Evolutionary conservation across 768 basidiomycete genomes (phyloP).

Genomic region (Termitomyces sp.): DNA sequence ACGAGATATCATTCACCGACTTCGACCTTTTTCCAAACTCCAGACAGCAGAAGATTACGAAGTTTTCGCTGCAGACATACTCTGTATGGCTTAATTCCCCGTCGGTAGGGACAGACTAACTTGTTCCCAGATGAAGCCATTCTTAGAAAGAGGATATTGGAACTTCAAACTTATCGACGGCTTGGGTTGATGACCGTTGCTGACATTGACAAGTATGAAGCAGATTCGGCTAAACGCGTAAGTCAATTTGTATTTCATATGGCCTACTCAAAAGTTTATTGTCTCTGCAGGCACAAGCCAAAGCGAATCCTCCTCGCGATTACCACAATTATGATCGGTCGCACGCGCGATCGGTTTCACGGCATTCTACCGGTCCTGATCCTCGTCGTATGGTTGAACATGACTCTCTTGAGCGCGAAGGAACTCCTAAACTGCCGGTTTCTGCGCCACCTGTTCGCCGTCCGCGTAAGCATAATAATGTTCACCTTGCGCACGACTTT

Average conservation of each 20-base stretch:
- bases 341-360: conserved; percentile 42
- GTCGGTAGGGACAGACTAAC: not conserved
- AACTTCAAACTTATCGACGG: conserved; percentile 85
- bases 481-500: not conserved
- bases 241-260: not conserved
- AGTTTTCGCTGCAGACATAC: conserved; percentile 76
- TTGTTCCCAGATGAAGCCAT: conserved; percentile 68
- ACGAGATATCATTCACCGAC: conserved; percentile 80
- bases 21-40: conserved; percentile 86
- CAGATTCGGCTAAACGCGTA: conserved; percentile 68
- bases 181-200: conserved; percentile 77
- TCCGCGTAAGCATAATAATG: conserved; percentile 30
- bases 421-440: conserved; percentile 44
- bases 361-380: conserved; percentile 52
- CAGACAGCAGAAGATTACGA: conserved; percentile 94
- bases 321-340: conserved; percentile 46
- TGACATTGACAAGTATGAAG: conserved; percentile 90
- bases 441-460: conserved; percentile 33
- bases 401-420: conserved; percentile 55
- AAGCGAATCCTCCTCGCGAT: conserved; percentile 51
- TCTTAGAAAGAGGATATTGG: conserved; percentile 82
- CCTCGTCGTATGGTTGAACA: conserved; percentile 40
- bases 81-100: conserved; percentile 53
- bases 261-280: not conserved
- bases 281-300: conserved; percentile 48